These are phyloP conservation scores for Glebionis coronaria DNA, from an alignment of 129 eudicot species.

Conservation along the genomic window DNA sequence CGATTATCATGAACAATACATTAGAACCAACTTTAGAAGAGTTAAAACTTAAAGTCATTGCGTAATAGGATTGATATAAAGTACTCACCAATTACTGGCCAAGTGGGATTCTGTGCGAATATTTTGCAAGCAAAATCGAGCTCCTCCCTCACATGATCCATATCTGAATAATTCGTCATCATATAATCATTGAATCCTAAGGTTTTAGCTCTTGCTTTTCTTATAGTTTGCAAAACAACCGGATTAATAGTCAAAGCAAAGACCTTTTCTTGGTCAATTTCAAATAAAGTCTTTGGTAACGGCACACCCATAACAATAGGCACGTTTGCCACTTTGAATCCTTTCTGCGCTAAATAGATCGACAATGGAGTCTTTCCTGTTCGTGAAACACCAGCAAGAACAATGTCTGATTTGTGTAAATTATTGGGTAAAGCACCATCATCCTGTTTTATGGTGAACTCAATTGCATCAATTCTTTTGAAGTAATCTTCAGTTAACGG, in stretches of 20 bases:
- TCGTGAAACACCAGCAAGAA: constrained; percentile 91
- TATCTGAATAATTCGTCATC: constrained; percentile 62
- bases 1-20: constrained; percentile 18
- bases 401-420: constrained; percentile 64
- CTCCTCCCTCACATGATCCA: constrained; percentile 70
- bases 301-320: constrained; percentile 77
- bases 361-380: constrained; percentile 93
- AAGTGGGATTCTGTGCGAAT: constrained; percentile 76
- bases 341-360: constrained; percentile 83
- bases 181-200: constrained; percentile 55
- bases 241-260: constrained; percentile 85
- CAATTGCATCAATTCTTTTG: constrained; percentile 82
- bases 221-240: constrained; percentile 70
- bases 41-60: not conserved
- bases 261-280: constrained; percentile 75
- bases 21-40: constrained; percentile 1
- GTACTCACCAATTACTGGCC: constrained; percentile 87
- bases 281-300: constrained; percentile 61
- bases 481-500: constrained; percentile 77
- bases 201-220: constrained; percentile 78
- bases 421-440: constrained; percentile 91
- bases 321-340: constrained; percentile 91
- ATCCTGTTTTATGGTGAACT: constrained; percentile 93
- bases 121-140: constrained; percentile 64
- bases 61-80: constrained; percentile 10